phyloP scores from a whole-genome alignment of 768 basidiomycete genomes.

The Amanita thiersii region DNA sequence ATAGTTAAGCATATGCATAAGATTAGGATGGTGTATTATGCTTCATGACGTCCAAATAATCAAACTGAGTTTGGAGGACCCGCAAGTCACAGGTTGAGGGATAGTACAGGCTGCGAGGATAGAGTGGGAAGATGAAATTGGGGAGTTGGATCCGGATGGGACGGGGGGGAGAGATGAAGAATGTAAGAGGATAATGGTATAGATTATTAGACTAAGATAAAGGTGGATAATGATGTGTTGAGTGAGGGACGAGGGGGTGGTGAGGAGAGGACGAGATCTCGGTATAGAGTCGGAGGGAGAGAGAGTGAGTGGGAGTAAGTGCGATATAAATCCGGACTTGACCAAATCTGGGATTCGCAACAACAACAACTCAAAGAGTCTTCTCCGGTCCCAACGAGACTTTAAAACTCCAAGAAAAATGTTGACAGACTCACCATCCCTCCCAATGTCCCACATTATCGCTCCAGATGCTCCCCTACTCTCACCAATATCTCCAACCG shows the following conservation, averaged over 20 bases:
- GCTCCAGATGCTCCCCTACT: constrained; percentile 49
- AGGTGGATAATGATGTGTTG: background rate
- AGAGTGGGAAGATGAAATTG: background rate
- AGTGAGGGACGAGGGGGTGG: no score
- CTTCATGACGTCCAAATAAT: constrained; percentile 1
- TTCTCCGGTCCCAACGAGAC: constrained; percentile 8
- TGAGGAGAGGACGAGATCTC: no score
- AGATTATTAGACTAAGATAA: background rate
- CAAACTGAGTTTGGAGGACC: no score
- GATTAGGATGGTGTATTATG: background rate
- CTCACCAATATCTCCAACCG: constrained; percentile 35
- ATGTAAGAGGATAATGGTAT: constrained; percentile 3
- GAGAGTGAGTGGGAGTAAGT: constrained; percentile 15
- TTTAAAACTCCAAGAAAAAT: constrained; percentile 11
- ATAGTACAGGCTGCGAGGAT: background rate
- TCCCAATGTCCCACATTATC: constrained; percentile 52
- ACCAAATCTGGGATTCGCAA: constrained; percentile 3
- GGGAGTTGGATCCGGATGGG: background rate
- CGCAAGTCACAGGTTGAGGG: no score
- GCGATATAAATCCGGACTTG: constrained; percentile 24
- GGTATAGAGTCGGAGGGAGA: no score
- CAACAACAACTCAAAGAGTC: constrained; percentile 1
- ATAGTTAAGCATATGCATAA: no score
- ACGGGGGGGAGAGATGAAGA: constrained; percentile 1
- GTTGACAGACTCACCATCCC: constrained; percentile 23